Base-by-base conservation (phyloP, 257 asterid genomes). In the Osmanthus fragrans region DNA sequence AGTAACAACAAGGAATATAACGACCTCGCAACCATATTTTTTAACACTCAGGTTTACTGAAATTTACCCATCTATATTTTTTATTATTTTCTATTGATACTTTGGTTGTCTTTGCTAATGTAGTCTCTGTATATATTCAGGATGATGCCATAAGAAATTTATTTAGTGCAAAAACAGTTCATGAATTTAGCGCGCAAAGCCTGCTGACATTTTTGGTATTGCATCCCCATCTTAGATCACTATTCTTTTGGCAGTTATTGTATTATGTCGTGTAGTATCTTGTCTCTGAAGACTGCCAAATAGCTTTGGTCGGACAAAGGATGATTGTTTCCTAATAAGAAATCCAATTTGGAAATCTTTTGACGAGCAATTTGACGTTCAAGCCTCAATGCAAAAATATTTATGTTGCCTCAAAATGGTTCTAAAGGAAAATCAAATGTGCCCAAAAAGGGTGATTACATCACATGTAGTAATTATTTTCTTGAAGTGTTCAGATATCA, bases 81-180 rank as follows among this genome's bases (percentile, higher is more conserved):
- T 40, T 73, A 60, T 70, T 29, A 9, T 75, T 81, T 54, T 21
- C 47, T 1, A 7, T 71, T 5, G 30, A 49, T 15, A 29, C 32
- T 54, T 7, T 23, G 37, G n/a, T 54, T 18, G 37, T 54, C 67
- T 77, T 54, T 64, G 74, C 89, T 92, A 74, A 88, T 83, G 81
- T 75, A 40, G 34, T 79, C 58, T 33, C n/a, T 76, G 16, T 81
- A 30, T 78, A 49, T 70, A 82, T 84, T 83, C 97, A 96, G 98
- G 99, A 96, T 87, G 99, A 96, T 78, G 99, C 99, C 81, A 96
- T 96, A 87, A 91, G 98, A 86, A 96, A 96, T 84, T 86, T 96
- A 85, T 96, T 96, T 84, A 93, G 99, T 82, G 98, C 98, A 51
- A 96, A 96, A 83, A 96, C 99, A 45, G 91, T 91, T 80, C 97